Evolutionary conservation across 805 yeast genomes (phyloP).

Genomic region (Candida chauliodis): DNA sequence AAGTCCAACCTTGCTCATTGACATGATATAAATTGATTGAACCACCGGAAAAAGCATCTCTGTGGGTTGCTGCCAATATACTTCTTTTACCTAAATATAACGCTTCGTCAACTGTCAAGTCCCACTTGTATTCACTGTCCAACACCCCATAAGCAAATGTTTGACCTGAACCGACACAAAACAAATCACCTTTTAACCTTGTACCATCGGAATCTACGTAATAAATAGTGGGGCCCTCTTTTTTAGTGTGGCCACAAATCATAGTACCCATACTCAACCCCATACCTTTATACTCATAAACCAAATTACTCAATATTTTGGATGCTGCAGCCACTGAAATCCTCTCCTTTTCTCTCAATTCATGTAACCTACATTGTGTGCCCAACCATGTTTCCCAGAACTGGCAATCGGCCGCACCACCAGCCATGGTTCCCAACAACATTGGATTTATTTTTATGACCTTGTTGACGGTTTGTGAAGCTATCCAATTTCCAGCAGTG

Average conservation of each 20-base stretch:
- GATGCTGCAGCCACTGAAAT: slow-evolving; percentile 96
- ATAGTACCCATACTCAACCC: slow-evolving; percentile 99
- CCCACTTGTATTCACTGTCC: slow-evolving; percentile 91
- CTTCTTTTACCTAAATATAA: slow-evolving; percentile 91
- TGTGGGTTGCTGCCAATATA: slow-evolving; percentile 94
- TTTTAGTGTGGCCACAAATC: slow-evolving; percentile 95
- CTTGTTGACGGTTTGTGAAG: slow-evolving; percentile 95
- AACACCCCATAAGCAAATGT: slow-evolving; percentile 98
- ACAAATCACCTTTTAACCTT: slow-evolving; percentile 87
- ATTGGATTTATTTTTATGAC: slow-evolving; percentile 96
- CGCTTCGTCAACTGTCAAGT: slow-evolving; percentile 88
- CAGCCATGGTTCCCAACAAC: slow-evolving; percentile 96
- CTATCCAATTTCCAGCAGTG: slow-evolving; percentile 96
- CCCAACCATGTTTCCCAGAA: slow-evolving; percentile 99
- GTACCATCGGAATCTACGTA: slow-evolving; percentile 98
- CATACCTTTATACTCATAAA: slow-evolving; percentile 92
- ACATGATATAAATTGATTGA: slow-evolving; percentile 91
- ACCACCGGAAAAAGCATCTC: slow-evolving; percentile 98
- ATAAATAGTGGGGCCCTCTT: slow-evolving; percentile 92
- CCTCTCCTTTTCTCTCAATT: slow-evolving; percentile 89
- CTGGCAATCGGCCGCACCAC: slow-evolving; percentile 99
- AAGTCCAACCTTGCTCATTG: slow-evolving; percentile 90
- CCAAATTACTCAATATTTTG: slow-evolving; percentile 85
- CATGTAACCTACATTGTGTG: slow-evolving; percentile 91
- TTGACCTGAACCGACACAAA: slow-evolving; percentile 99